Evolutionary conservation across 1,139 yeast species (phyloP).

Genomic region (Candida albicans): DNA sequence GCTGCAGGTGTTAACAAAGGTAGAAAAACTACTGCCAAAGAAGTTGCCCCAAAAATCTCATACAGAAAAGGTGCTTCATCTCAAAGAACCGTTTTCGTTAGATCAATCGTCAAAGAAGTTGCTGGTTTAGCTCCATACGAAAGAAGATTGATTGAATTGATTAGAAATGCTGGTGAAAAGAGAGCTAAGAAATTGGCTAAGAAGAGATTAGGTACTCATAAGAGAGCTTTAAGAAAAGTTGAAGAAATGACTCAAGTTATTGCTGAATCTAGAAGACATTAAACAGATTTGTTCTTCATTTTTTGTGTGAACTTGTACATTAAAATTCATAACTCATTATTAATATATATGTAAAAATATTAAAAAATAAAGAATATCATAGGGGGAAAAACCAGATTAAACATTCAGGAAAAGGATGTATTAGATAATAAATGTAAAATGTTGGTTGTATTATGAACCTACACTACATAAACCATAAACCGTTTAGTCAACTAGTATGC

Average conservation of each 20-base stretch:
- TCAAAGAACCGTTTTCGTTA: conserved; percentile 94
- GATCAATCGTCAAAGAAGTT: conserved; percentile 95
- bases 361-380: conserved; percentile 1
- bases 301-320: conserved; percentile 7
- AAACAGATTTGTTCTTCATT: conserved; percentile 18
- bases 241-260: conserved; percentile 97
- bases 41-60: conserved; percentile 91
- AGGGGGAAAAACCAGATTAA: neutral
- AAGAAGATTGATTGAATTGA: conserved; percentile 98
- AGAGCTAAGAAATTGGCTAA: conserved; percentile 99
- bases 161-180: conserved; percentile 99
- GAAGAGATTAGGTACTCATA: conserved; percentile 99
- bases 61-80: conserved; percentile 97
- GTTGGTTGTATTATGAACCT: too few relatives aligned
- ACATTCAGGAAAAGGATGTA: too few relatives aligned
- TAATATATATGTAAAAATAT: conserved; percentile 7
- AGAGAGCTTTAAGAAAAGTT: conserved; percentile 99
- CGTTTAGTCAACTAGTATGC: too few relatives aligned
- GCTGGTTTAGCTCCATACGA: conserved; percentile 99
- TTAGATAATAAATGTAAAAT: too few relatives aligned
- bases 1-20: conserved; percentile 99
- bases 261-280: conserved; percentile 93
- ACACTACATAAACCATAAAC: too few relatives aligned
- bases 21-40: conserved; percentile 93
- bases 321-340: conserved; percentile 4